phyloP scores from a whole-genome alignment of 371 early-diverging fungal genomes.

The Umbelopsis sp. region DNA sequence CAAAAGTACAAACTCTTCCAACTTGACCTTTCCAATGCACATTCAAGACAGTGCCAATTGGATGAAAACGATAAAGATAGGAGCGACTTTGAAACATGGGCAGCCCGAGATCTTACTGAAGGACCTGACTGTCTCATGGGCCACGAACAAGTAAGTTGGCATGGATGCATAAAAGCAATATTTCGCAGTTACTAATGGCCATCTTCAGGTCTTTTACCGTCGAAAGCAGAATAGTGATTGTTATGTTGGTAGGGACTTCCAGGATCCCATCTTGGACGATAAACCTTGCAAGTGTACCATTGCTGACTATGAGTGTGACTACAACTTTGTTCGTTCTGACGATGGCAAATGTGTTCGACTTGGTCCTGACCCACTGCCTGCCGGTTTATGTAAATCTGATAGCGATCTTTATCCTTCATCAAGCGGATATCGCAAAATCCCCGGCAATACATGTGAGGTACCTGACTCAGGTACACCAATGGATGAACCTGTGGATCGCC shows the following conservation, averaged over 20 bases:
- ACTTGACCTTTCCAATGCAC: conserved; percentile 72
- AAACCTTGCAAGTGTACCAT: conserved; percentile 79
- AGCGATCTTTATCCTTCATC: conserved; percentile 76
- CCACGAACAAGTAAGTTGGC: conserved; percentile 49
- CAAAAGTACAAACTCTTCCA: conserved; percentile 46
- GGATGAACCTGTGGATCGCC: conserved; percentile 66
- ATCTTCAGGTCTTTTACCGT: conserved; percentile 63
- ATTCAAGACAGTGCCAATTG: conserved; percentile 68
- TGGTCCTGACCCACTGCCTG: conserved; percentile 57
- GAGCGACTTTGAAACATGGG: conserved; percentile 85
- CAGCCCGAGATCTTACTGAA: conserved; percentile 59
- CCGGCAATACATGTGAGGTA: conserved; percentile 75
- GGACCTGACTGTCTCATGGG: conserved; percentile 89
- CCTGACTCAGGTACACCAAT: conserved; percentile 52
- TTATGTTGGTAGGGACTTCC: conserved; percentile 71
- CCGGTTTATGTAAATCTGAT: conserved; percentile 56
- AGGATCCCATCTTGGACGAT: conserved; percentile 54
- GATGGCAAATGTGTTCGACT: conserved; percentile 61
- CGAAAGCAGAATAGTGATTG: conserved; percentile 80
- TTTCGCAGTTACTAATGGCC: not conserved
- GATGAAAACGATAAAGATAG: conserved; percentile 50
- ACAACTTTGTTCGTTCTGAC: conserved; percentile 66
- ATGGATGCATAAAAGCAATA: not conserved
- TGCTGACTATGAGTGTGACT: conserved; percentile 93
- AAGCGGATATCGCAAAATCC: conserved; percentile 87